Conservation (phyloP, 768 basidiomycete genomes). For the Amanita polypyramis region DNA sequence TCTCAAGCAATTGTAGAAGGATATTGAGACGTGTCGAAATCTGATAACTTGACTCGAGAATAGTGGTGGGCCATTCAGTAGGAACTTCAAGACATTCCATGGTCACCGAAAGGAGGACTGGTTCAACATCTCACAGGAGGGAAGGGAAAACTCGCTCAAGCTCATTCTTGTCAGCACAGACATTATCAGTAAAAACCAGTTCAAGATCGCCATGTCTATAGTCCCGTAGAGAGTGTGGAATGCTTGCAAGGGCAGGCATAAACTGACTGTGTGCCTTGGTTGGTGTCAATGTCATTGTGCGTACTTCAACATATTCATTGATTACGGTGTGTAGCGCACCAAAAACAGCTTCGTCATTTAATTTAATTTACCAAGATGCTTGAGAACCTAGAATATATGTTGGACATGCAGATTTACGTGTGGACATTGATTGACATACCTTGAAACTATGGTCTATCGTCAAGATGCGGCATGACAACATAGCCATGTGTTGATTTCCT, state of each 20-base stretch:
- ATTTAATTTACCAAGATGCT: conserved; percentile 17
- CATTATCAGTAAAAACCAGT: conserved; percentile 21
- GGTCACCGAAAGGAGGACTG: conserved; percentile 4
- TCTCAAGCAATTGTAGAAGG: conserved; percentile 4
- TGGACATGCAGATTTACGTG: too few relatives aligned
- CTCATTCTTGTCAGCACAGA: conserved; percentile 16
- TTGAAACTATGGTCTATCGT: too few relatives aligned
- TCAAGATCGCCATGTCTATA: conserved; percentile 19
- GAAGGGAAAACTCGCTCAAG: conserved; percentile 10
- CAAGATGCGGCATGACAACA: too few relatives aligned
- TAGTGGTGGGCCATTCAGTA: neutral
- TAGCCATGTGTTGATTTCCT: too few relatives aligned
- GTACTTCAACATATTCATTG: conserved; percentile 19
- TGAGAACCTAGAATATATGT: too few relatives aligned
- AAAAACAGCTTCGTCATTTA: conserved; percentile 17
- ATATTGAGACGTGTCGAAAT: conserved; percentile 3
- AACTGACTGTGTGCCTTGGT: conserved; percentile 24
- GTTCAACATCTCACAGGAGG: conserved; percentile 9
- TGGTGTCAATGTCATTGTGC: conserved; percentile 14
- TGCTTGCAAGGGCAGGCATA: conserved; percentile 14
- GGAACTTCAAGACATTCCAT: neutral
- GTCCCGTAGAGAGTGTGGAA: conserved; percentile 16
- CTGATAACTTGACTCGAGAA: conserved; percentile 1
- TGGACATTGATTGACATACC: too few relatives aligned
- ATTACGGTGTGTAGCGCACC: conserved; percentile 16